A percentile compares a stretch with the other conserved stretches of the same genome.
Evolutionary conservation across 306 rosid species (phyloP).

Genomic region (Casuarina cunninghamiana): DNA sequence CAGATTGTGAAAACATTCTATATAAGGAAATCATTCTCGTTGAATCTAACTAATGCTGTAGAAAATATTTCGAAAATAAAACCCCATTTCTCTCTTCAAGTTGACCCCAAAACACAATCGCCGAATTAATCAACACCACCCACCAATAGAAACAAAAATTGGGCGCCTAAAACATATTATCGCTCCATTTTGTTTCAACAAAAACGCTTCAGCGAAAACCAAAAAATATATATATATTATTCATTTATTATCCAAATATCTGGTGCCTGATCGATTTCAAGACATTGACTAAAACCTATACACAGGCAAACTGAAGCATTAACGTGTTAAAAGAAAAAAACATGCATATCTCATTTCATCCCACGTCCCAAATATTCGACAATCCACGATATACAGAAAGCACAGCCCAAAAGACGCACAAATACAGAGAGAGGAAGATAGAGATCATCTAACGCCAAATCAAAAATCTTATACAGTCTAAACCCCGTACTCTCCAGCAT

Average conservation of each 20-base stretch:
- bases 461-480: neutral
- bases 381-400: neutral
- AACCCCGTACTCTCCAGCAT: neutral
- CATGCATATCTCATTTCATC: neutral
- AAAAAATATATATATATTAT: no score
- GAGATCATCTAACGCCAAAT: neutral
- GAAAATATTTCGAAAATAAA: neutral
- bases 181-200: neutral
- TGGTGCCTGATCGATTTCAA: neutral
- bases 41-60: neutral
- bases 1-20: neutral
- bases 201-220: neutral
- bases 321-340: neutral
- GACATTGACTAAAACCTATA: neutral
- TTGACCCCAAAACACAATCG: constrained; percentile 17
- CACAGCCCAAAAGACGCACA: neutral
- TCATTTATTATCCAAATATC: neutral
- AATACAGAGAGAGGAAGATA: neutral
- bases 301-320: neutral
- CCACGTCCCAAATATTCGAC: neutral
- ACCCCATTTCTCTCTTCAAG: constrained; percentile 12
- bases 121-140: neutral
- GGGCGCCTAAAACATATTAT: neutral
- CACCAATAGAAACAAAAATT: no score
- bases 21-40: neutral